Evolutionary conservation across 768 basidiomycete species (phyloP).

Genomic region (Boletus edulis): DNA sequence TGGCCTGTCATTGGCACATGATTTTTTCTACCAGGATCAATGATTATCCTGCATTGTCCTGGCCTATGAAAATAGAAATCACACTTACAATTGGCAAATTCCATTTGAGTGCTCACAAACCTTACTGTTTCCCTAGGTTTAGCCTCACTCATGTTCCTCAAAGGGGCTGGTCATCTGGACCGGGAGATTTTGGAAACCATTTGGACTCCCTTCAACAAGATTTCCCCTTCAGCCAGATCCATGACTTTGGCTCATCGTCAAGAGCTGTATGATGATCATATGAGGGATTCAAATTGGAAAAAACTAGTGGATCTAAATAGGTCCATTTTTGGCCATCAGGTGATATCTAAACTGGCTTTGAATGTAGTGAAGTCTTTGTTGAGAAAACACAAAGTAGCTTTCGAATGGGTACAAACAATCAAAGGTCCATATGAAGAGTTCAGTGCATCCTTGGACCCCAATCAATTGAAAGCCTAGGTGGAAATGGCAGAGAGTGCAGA

Average conservation of each 20-base stretch:
- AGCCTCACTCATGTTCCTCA: background rate
- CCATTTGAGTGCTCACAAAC: constrained; percentile 32
- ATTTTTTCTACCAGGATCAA: constrained; percentile 5
- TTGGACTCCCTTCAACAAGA: too few relatives aligned
- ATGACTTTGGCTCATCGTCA: too few relatives aligned
- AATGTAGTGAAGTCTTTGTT: background rate
- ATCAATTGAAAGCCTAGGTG: too few relatives aligned
- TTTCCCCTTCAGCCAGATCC: too few relatives aligned
- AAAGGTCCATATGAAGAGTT: background rate
- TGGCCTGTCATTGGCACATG: constrained; percentile 26
- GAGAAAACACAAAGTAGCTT: background rate
- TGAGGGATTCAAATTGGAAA: too few relatives aligned
- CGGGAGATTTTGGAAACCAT: too few relatives aligned
- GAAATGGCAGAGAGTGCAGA: background rate
- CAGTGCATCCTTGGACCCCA: background rate
- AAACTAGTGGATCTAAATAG: too few relatives aligned
- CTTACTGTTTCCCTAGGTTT: constrained; percentile 24
- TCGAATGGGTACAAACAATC: background rate
- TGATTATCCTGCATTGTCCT: background rate
- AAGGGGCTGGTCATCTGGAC: too few relatives aligned
- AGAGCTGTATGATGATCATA: too few relatives aligned
- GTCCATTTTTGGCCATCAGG: too few relatives aligned
- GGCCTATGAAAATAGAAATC: background rate
- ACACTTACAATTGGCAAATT: constrained; percentile 25
- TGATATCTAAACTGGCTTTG: too few relatives aligned